These are phyloP conservation scores for Nothomitra cinnamomea DNA, from an alignment of 2,329 filamentous ascomycete species.

Conservation along the genomic window DNA sequence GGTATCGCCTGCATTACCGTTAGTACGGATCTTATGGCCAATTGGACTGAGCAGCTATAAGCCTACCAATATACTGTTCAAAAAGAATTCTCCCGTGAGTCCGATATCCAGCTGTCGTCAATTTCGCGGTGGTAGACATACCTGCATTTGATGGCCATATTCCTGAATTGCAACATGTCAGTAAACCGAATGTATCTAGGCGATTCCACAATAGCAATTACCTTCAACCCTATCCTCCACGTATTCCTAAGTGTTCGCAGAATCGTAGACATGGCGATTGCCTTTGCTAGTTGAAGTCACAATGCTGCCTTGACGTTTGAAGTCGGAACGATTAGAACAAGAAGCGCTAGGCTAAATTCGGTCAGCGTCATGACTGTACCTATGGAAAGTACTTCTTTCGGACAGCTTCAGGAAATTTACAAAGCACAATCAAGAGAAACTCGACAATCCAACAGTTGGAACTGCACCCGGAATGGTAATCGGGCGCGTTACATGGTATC, in stretches of 20 bases:
- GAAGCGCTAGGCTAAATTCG: no score
- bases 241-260: constrained; percentile 73
- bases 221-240: constrained; percentile 77
- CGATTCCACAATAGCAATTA: constrained; percentile 21
- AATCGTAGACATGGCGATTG: constrained; percentile 69
- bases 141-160: constrained; percentile 81
- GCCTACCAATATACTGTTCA: constrained; percentile 37
- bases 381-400: no score
- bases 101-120: background rate
- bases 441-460: background rate
- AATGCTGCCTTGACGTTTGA: background rate
- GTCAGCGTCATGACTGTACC: no score
- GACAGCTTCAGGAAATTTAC: background rate
- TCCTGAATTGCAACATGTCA: constrained; percentile 38
- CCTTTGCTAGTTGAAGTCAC: background rate
- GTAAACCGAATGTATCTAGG: constrained; percentile 21
- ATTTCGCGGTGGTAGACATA: constrained; percentile 33
- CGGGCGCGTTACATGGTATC: background rate
- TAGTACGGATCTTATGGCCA: constrained; percentile 11
- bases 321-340: background rate
- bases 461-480: background rate
- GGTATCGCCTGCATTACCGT: constrained; percentile 59
- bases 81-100: background rate
- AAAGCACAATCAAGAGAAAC: background rate
- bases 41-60: background rate